phyloP scores from a whole-genome alignment of 257 asterid species.

The Phtheirospermum japonicum region DNA sequence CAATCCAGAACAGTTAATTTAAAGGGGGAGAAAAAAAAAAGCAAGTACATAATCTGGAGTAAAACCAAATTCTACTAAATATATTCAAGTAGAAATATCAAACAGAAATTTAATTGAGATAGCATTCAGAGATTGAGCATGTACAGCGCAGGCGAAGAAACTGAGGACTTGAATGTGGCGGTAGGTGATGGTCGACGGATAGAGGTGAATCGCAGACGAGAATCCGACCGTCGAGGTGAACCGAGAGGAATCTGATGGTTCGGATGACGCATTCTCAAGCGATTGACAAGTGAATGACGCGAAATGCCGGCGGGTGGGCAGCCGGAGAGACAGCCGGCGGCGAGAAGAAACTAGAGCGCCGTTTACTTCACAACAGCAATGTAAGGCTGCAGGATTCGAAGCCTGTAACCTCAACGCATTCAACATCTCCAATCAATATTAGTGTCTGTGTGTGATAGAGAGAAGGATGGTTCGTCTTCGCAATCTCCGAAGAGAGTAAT shows the following conservation, averaged over 20 bases:
- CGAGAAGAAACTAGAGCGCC: conserved; percentile 25
- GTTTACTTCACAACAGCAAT: conserved; percentile 16
- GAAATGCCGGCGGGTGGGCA: conserved; percentile 34
- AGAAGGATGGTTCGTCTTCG: too few species aligned
- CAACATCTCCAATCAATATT: conserved; percentile 35
- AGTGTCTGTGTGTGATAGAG: not conserved
- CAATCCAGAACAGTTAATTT: not conserved
- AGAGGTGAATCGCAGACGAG: conserved; percentile 31
- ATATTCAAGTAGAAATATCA: not conserved
- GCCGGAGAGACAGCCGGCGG: conserved; percentile 35
- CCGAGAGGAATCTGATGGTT: conserved; percentile 38
- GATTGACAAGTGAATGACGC: conserved; percentile 39
- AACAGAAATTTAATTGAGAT: conserved; percentile 14
- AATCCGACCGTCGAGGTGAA: conserved; percentile 53
- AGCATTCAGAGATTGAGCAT: conserved; percentile 8
- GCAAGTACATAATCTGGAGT: not conserved
- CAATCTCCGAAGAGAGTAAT: too few species aligned
- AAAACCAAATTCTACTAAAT: too few species aligned
- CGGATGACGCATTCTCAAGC: conserved; percentile 34
- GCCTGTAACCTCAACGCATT: conserved; percentile 40
- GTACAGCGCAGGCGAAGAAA: conserved; percentile 80
- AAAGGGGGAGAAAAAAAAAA: not conserved
- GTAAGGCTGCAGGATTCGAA: conserved; percentile 23
- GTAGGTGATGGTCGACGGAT: conserved; percentile 48
- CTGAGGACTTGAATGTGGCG: conserved; percentile 69